A percentile compares a stretch with the other conserved stretches of the same genome.
phyloP scores from a whole-genome alignment of 2,329 filamentous ascomycete species.

The Fusarium albidum region DNA sequence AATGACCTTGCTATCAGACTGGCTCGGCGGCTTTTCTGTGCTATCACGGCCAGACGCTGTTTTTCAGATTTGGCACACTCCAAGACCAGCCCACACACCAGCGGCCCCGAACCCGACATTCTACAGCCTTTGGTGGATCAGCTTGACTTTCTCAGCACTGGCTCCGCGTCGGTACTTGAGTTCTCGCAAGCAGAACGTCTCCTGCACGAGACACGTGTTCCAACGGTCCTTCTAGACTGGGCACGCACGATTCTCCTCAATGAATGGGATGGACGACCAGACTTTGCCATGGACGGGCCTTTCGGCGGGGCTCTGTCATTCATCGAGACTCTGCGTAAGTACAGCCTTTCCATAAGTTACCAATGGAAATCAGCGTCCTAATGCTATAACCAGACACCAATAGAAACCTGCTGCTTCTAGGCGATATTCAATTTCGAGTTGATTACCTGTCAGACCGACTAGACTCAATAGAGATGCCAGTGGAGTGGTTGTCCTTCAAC shows the following conservation, averaged over 20 bases:
- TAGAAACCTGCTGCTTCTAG: conserved; percentile 69
- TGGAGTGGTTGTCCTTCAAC: conserved; percentile 71
- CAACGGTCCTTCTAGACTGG: conserved; percentile 72
- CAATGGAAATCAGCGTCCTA: conserved; percentile 1
- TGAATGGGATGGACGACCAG: conserved; percentile 81
- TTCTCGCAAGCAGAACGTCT: conserved; percentile 61
- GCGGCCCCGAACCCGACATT: conserved; percentile 49
- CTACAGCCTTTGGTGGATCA: conserved; percentile 60
- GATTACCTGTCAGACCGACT: conserved; percentile 80
- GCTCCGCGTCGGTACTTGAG: conserved; percentile 54
- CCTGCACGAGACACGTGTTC: conserved; percentile 64
- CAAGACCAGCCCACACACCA: conserved; percentile 46
- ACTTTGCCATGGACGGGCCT: conserved; percentile 73
- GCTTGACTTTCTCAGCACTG: conserved; percentile 60
- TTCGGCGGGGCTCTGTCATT: conserved; percentile 82
- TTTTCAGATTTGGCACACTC: conserved; percentile 56
- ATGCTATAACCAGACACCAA: conserved; percentile 61
- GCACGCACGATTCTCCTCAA: conserved; percentile 77
- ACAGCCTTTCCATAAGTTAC: background rate
- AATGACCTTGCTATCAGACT: conserved; percentile 67
- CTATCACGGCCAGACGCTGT: conserved; percentile 60
- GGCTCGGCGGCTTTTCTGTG: conserved; percentile 65
- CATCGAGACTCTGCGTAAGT: conserved; percentile 76
- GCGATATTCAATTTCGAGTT: conserved; percentile 75
- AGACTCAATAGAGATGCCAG: conserved; percentile 77